Percentiles rank a stretch among this genome's conserved stretches.
Conservation (phyloP, 257 asterid genomes). For the Orobanche coerulescens region DNA sequence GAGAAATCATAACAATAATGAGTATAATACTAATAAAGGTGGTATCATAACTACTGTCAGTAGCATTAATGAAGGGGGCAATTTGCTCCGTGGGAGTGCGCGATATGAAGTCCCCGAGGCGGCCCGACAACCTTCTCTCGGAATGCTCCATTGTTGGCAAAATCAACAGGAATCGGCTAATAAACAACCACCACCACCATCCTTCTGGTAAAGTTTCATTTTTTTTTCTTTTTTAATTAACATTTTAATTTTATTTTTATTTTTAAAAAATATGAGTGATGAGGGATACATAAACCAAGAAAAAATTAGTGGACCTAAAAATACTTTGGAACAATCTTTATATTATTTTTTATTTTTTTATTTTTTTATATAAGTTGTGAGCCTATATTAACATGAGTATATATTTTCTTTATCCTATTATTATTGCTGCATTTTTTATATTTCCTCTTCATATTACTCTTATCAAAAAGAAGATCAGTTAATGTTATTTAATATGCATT, state of each 20-base stretch:
- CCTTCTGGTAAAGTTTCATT: slow-evolving; percentile 35
- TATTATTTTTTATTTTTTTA: no score
- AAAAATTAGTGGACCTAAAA: no score
- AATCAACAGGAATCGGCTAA: slow-evolving; percentile 47
- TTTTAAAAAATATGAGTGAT: no score
- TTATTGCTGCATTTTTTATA: no score
- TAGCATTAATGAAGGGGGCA: slow-evolving; percentile 20
- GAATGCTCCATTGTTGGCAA: slow-evolving; percentile 45
- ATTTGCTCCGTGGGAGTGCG: slow-evolving; percentile 41
- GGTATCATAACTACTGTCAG: not conserved
- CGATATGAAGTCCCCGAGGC: slow-evolving; percentile 29
- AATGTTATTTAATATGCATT: no score
- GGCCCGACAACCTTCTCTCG: slow-evolving; percentile 34
- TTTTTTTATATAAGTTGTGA: no score
- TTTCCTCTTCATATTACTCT: no score
- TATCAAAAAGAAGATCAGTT: no score
- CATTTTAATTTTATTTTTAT: not conserved
- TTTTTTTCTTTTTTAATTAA: not conserved
- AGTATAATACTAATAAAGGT: not conserved
- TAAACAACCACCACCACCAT: slow-evolving; percentile 39
- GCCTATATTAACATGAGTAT: no score
- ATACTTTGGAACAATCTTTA: no score
- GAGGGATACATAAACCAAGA: no score
- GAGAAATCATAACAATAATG: not conserved
- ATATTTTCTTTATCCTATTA: no score